Percentiles rank a stretch among this genome's conserved stretches.
These are phyloP conservation scores for Arthrobotrys musiformis DNA, from an alignment of 2,329 filamentous ascomycete genomes.

Conservation along the genomic window DNA sequence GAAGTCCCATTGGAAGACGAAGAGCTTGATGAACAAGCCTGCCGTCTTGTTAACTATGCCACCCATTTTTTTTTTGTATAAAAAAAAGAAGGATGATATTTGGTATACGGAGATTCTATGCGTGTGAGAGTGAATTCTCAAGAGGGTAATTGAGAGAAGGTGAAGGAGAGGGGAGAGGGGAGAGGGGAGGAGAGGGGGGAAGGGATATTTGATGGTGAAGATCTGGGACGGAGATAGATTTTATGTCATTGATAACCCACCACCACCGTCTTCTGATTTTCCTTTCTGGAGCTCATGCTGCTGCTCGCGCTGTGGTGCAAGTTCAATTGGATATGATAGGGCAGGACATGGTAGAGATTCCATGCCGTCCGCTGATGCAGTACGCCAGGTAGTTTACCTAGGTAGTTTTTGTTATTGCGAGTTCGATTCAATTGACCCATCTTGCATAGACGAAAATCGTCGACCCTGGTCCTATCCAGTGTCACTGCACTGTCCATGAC, in stretches of 20 bases:
- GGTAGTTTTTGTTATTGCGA: conserved; percentile 33
- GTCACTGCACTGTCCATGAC: background rate
- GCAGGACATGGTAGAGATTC: conserved; percentile 8
- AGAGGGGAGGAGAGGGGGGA: background rate
- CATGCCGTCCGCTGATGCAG: conserved; percentile 7
- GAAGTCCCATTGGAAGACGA: conserved; percentile 63
- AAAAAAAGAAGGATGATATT: background rate
- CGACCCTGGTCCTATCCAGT: background rate
- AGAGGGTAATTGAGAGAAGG: too few relatives aligned
- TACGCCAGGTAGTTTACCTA: conserved; percentile 6
- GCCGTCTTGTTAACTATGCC: conserved; percentile 52
- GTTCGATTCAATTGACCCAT: conserved; percentile 32
- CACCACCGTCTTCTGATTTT: background rate
- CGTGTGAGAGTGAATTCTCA: background rate
- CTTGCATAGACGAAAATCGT: conserved; percentile 40
- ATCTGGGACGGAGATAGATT: conserved; percentile 28
- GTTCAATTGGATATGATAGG: conserved; percentile 9
- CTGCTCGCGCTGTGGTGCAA: background rate
- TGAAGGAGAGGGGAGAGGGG: too few relatives aligned
- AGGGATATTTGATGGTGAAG: background rate
- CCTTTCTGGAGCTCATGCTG: background rate
- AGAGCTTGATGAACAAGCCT: conserved; percentile 61
- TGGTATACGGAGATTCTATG: background rate
- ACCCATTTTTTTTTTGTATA: too few relatives aligned
- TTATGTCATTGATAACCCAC: conserved; percentile 10